Conservation (phyloP, 208 protist species). For the Crithidia expoeki region DNA sequence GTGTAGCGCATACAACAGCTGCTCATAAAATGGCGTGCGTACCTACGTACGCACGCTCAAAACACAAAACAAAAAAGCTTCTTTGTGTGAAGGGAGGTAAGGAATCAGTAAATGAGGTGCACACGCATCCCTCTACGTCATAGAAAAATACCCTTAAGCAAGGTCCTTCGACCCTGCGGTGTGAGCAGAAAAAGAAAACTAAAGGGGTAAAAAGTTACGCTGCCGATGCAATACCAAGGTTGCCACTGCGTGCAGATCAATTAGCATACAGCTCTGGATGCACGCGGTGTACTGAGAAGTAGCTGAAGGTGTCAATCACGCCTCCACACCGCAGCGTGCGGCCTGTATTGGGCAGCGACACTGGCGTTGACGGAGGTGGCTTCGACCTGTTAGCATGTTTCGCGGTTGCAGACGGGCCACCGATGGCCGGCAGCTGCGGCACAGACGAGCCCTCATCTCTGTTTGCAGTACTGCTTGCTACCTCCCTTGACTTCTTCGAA, state of each 20-base stretch:
- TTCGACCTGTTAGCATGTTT: background rate
- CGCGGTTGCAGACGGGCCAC: background rate
- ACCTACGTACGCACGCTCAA: no score
- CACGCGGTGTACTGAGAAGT: slow-evolving; percentile 55
- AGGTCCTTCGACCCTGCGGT: no score
- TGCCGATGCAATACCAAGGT: no score
- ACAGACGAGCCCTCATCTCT: background rate
- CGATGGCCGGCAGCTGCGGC: slow-evolving; percentile 1
- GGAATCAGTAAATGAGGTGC: no score
- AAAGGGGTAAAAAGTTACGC: no score
- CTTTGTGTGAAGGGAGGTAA: no score
- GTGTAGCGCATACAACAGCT: no score
- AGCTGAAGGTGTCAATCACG: slow-evolving; percentile 51
- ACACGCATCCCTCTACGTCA: no score
- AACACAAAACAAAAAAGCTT: no score
- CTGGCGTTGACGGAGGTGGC: background rate
- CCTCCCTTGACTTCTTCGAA: background rate
- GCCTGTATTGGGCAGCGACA: background rate
- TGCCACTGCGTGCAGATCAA: background rate
- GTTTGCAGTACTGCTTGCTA: background rate
- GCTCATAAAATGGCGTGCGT: no score
- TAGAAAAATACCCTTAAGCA: no score
- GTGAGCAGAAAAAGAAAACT: no score
- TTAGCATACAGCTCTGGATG: slow-evolving; percentile 37
- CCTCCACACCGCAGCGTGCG: slow-evolving; percentile 26